Evolutionary conservation across 2,329 filamentous ascomycete species (phyloP), one percentile per base, ranked within the genome.

Genomic region (Ceratocystis variospora): DNA sequence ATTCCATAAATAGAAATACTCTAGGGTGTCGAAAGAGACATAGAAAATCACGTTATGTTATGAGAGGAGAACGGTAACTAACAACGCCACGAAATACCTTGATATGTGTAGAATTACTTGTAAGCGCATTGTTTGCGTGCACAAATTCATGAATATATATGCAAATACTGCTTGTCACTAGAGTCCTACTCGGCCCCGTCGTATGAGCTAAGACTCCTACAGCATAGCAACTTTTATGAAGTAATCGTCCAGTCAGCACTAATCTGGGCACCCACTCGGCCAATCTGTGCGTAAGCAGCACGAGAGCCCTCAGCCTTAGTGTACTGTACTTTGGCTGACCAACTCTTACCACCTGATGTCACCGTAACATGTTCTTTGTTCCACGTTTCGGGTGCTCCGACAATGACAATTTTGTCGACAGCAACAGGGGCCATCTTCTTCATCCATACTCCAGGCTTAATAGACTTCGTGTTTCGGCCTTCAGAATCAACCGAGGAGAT

Each of bases 371-470:
- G 80, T 57, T 86, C 86, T 70, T 79, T 80, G 62, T 77, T 78
- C 92, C 91, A 96, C 22, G 78, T 76, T 44, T 81, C 78, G 0
- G 90, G 89, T 2, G 89, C 90, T 57, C 89, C 90, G 22, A 97
- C 85, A 62, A 99, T 72, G 61, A 97, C 80, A 66, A 97, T 82
- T 77, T 88, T 91, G 78, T 96, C 91, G 0, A 97, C 85, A 6
- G 81, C 78, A 2, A 97, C 90, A 57, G 83, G 80, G 37, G 82
- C 80, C 87, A 96, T 95, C 5, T 77, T 80, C 80, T 93, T 89
- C 69, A 92, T 76, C 79, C 91, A 97, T 44, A 82, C 80, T 48
- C 87, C 86, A 17, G 85, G 83, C 71, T 77, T 75, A 65, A 75
- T 83, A 69, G 85, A 77, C 3, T 82, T 82, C 71, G 81, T 81